A percentile compares a stretch with the other conserved stretches of the same genome.
Conservation (phyloP, 2,329 filamentous ascomycete genomes). For the Aureobasidium sp. region DNA sequence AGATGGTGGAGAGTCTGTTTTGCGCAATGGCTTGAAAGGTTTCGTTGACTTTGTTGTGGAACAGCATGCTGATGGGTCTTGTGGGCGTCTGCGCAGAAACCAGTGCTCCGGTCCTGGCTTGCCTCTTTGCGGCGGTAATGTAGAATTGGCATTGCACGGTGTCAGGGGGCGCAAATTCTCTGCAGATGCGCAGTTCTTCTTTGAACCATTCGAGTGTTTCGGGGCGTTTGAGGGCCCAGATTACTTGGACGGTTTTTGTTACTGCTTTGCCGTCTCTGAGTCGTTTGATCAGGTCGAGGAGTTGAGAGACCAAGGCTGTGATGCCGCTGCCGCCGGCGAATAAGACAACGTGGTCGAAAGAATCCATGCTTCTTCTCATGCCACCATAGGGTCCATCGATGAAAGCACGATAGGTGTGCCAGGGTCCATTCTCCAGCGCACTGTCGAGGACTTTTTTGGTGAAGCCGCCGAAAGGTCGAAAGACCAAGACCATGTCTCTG, state of each 20-base stretch:
- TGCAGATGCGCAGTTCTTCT: slow-evolving; percentile 85
- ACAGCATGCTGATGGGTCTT: slow-evolving; percentile 61
- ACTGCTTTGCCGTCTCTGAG: slow-evolving; percentile 94
- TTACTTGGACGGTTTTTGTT: slow-evolving; percentile 79
- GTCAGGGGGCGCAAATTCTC: slow-evolving; percentile 80
- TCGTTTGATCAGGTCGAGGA: slow-evolving; percentile 89
- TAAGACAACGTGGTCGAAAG: slow-evolving; percentile 88
- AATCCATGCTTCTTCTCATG: slow-evolving; percentile 81
- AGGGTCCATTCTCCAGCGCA: slow-evolving; percentile 76
- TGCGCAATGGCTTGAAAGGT: slow-evolving; percentile 81
- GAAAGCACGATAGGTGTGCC: slow-evolving; percentile 87
- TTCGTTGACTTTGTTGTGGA: slow-evolving; percentile 82
- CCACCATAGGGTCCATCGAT: slow-evolving; percentile 92
- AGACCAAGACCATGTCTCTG: slow-evolving; percentile 82
- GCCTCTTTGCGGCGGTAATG: slow-evolving; percentile 69
- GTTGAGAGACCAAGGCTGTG: slow-evolving; percentile 84
- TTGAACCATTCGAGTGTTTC: slow-evolving; percentile 98
- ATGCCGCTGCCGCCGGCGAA: slow-evolving; percentile 93
- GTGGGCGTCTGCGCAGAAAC: slow-evolving; percentile 47
- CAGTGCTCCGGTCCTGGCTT: slow-evolving; percentile 39
- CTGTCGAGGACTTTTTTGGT: slow-evolving; percentile 78
- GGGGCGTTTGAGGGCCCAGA: slow-evolving; percentile 88
- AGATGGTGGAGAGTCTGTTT: slow-evolving; percentile 48
- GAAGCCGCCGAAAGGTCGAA: slow-evolving; percentile 86
- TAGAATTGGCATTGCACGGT: slow-evolving; percentile 92